Base-by-base conservation (phyloP, 257 asterid species). In the Thymus quinquecostatus region DNA sequence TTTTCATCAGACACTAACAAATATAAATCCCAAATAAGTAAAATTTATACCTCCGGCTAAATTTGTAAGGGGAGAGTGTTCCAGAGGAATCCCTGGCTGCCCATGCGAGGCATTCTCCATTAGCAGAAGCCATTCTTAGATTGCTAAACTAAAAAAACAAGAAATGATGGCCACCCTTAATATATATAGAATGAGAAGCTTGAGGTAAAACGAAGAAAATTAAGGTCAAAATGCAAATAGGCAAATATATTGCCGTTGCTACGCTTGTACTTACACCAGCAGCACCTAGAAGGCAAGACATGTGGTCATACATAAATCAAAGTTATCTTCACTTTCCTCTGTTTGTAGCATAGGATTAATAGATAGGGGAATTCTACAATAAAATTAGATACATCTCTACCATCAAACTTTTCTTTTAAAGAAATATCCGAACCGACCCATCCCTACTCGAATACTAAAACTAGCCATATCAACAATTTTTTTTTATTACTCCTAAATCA, bases 21-120 rank as follows among this genome's bases (percentile, higher is more conserved):
- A 64, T 58, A 21, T 6, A 50, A 8, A 70, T 40, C 55, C 34
- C 27, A 60, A 36, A 68, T 65, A 11, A 47, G 57, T 43, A 47
- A 33, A 60, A 10, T 43, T 32, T 21, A 41, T 68, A 92, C 97
- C 98, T 86, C 82, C 97, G 91, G 44, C 73, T 74, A 83, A 92
- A 92, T 56, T 65, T 72, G 76, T 82, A 92, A 57, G 97, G 97
- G 10, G 97, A 92, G 66, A 92, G 93, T 59, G 80, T 38, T 29
- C 98, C 97, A 28, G 97, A 90, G 4, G 92, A 75, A 75, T 92
- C 97, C 70, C 90, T 82, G 2, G 98, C 97, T 5, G 97, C 97
- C 90, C 93, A 92, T 41, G 88, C 95, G 55, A 78, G 82, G 79
- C 98, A 92, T 43, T 90, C 82, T 57, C 72, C 82, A 6, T 59